A percentile compares a stretch with the other conserved stretches of the same genome.
phyloP scores from a whole-genome alignment of 805 yeast species.

The Saturnispora bothae region DNA sequence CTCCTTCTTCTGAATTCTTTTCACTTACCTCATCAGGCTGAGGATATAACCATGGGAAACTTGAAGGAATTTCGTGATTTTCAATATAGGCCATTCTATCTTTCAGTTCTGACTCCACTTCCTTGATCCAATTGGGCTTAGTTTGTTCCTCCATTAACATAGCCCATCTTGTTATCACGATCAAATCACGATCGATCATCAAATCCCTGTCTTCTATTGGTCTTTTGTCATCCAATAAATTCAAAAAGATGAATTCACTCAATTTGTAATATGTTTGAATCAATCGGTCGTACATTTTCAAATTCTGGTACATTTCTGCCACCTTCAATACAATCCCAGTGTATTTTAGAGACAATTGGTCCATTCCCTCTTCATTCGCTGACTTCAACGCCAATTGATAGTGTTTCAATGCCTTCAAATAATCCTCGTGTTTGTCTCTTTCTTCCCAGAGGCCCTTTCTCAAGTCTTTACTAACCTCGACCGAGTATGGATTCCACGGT shows the following conservation, averaged over 20 bases:
- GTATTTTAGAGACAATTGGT: constrained; percentile 61
- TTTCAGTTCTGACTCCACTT: constrained; percentile 17
- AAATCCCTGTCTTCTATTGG: constrained; percentile 16
- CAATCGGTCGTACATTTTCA: constrained; percentile 55
- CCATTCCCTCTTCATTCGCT: constrained; percentile 45
- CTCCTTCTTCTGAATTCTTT: background rate
- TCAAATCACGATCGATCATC: constrained; percentile 22
- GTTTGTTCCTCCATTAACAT: constrained; percentile 13
- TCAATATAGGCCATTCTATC: constrained; percentile 23
- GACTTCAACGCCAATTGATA: constrained; percentile 67
- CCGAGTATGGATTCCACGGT: constrained; percentile 27
- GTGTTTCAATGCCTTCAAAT: constrained; percentile 53
- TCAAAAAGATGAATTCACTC: constrained; percentile 21
- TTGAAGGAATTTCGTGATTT: constrained; percentile 9
- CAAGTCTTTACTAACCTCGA: constrained; percentile 53
- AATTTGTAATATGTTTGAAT: constrained; percentile 36
- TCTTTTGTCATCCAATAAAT: constrained; percentile 17
- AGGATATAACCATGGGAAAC: constrained; percentile 10
- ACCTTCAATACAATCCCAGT: constrained; percentile 84
- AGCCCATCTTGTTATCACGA: constrained; percentile 21
- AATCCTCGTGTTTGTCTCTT: constrained; percentile 53
- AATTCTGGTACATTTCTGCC: constrained; percentile 75
- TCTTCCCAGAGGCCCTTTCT: constrained; percentile 81
- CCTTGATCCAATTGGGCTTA: constrained; percentile 5
- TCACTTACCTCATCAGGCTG: background rate